These are phyloP conservation scores for Passalora sequoiae DNA, from an alignment of 2,329 filamentous ascomycete species.

Conservation along the genomic window DNA sequence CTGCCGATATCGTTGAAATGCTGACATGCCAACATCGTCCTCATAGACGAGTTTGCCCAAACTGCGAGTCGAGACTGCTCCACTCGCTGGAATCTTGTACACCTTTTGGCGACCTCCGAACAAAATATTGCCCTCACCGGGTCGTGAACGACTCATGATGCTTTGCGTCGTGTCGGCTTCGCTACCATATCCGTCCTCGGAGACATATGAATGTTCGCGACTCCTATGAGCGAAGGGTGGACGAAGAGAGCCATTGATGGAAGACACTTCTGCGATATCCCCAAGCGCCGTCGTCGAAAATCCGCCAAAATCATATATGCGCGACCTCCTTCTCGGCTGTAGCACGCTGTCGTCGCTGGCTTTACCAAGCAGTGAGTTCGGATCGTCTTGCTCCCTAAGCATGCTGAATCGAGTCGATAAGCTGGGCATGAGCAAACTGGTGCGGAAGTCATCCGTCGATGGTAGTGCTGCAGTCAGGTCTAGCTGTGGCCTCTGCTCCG, in stretches of 20 bases:
- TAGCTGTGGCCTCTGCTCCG: slow-evolving; percentile 58
- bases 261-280: slow-evolving; percentile 89
- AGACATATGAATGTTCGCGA: slow-evolving; percentile 61
- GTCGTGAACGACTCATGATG: slow-evolving; percentile 79
- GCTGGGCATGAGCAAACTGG: slow-evolving; percentile 91
- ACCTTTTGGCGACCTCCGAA: slow-evolving; percentile 96
- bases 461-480: slow-evolving; percentile 72
- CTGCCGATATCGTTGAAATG: slow-evolving; percentile 72
- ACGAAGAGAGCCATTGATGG: slow-evolving; percentile 59
- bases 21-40: slow-evolving; percentile 74
- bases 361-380: slow-evolving; percentile 81
- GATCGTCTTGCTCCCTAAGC: slow-evolving; percentile 91
- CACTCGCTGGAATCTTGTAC: slow-evolving; percentile 67
- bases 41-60: slow-evolving; percentile 75
- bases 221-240: slow-evolving; percentile 54
- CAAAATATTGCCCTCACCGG: slow-evolving; percentile 81
- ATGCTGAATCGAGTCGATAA: slow-evolving; percentile 95
- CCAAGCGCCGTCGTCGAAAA: slow-evolving; percentile 54
- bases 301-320: slow-evolving; percentile 68
- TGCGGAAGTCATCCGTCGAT: slow-evolving; percentile 82
- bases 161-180: slow-evolving; percentile 60
- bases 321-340: slow-evolving; percentile 73
- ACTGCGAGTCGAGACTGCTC: slow-evolving; percentile 38
- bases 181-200: slow-evolving; percentile 59
- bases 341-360: slow-evolving; percentile 93